These are phyloP conservation scores for Eucalyptus tenuipes DNA, from an alignment of 345 rosid species.

Conservation along the genomic window DNA sequence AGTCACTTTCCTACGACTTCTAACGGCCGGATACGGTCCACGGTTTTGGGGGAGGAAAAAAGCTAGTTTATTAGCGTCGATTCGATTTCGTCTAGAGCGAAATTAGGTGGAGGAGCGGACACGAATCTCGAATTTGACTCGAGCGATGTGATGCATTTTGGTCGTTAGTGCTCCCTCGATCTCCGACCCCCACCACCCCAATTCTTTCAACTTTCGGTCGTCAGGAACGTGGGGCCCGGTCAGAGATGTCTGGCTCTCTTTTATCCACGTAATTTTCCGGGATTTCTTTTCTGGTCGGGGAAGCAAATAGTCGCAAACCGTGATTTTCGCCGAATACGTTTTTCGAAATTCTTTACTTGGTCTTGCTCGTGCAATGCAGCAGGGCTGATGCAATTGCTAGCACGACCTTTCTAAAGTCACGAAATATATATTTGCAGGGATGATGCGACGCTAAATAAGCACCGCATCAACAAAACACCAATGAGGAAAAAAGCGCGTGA, in stretches of 20 bases:
- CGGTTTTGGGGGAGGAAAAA: background rate
- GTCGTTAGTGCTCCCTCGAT: background rate
- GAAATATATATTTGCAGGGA: background rate
- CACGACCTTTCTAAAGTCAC: background rate
- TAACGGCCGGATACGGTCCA: background rate
- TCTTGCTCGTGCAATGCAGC: background rate
- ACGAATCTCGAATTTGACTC: background rate
- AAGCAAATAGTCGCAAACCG: background rate
- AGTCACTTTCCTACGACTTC: background rate
- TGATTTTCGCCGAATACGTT: background rate
- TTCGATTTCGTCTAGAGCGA: background rate
- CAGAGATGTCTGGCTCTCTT: background rate
- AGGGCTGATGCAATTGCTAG: background rate
- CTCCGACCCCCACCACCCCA: background rate
- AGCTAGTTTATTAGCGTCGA: background rate
- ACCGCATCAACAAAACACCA: too few species aligned
- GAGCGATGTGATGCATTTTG: background rate
- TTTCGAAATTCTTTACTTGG: background rate
- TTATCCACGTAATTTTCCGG: background rate
- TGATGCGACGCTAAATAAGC: background rate
- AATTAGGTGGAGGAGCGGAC: background rate
- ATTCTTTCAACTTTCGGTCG: background rate
- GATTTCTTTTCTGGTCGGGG: too few species aligned
- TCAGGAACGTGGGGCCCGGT: background rate
- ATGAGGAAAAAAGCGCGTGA: fast-evolving